Evolutionary conservation across 768 basidiomycete genomes (phyloP).

Genomic region (Hericium coralloides): DNA sequence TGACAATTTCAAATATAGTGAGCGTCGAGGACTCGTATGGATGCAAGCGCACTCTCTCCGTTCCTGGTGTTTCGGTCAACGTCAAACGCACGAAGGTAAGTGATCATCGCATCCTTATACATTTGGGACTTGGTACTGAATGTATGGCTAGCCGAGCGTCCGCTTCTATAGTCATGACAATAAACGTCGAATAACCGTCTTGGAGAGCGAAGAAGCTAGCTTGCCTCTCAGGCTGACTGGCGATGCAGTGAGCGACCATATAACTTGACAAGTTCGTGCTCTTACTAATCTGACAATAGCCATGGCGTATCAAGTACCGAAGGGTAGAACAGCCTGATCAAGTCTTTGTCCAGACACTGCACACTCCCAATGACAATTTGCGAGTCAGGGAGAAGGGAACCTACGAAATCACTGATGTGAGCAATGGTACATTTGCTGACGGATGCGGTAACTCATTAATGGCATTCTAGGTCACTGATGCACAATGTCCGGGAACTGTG

Average conservation of each 20-base stretch:
- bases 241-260: slow-evolving; percentile 55
- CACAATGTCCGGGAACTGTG: slow-evolving; percentile 77
- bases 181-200: slow-evolving; percentile 49
- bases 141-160: slow-evolving; percentile 61
- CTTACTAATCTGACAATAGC: slow-evolving; percentile 36
- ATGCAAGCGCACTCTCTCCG: slow-evolving; percentile 69
- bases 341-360: slow-evolving; percentile 33
- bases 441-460: background rate
- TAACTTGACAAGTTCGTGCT: background rate
- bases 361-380: slow-evolving; percentile 63
- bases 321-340: slow-evolving; percentile 34
- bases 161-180: slow-evolving; percentile 70
- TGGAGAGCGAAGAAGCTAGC: slow-evolving; percentile 63
- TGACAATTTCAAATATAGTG: slow-evolving; percentile 30
- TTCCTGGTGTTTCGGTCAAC: slow-evolving; percentile 75
- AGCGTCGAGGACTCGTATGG: slow-evolving; percentile 84
- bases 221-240: slow-evolving; percentile 86
- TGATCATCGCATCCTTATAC: slow-evolving; percentile 1
- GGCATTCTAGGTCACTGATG: slow-evolving; percentile 57
- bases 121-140: background rate
- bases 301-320: slow-evolving; percentile 80
- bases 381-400: slow-evolving; percentile 64
- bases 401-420: slow-evolving; percentile 62
- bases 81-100: slow-evolving; percentile 73
- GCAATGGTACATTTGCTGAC: slow-evolving; percentile 1